These are phyloP conservation scores for Mycena citricolor DNA, from an alignment of 1,284 basidiomycete species.

Conservation along the genomic window DNA sequence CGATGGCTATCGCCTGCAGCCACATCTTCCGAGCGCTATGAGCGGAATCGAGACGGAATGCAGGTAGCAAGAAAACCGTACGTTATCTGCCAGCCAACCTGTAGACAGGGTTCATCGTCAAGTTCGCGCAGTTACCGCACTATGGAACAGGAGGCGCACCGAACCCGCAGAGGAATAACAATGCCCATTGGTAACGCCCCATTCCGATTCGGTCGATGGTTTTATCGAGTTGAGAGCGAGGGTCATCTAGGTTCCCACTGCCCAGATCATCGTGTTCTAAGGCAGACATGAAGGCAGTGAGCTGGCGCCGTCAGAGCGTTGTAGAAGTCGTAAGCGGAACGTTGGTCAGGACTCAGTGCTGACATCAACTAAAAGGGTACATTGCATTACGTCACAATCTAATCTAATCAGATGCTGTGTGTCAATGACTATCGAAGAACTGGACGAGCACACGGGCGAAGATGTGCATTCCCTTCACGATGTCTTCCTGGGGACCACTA, in stretches of 20 bases:
- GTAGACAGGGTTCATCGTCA: slow-evolving; percentile 7
- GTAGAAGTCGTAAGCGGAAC: too few species aligned
- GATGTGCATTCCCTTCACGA: slow-evolving; percentile 48
- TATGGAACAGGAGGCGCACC: too few species aligned
- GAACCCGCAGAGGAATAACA: slow-evolving; percentile 82
- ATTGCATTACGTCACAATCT: background rate
- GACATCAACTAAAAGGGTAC: too few species aligned
- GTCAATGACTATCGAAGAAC: slow-evolving; percentile 33
- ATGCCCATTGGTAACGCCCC: slow-evolving; percentile 83
- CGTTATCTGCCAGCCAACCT: slow-evolving; percentile 89
- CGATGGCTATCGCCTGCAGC: slow-evolving; percentile 87
- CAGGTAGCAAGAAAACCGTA: too few species aligned
- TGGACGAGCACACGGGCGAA: slow-evolving; percentile 39
- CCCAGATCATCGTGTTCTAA: too few species aligned
- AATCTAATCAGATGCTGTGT: too few species aligned
- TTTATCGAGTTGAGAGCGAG: slow-evolving; percentile 56
- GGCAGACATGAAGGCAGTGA: too few species aligned
- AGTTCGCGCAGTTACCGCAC: too few species aligned
- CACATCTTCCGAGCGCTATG: slow-evolving; percentile 66
- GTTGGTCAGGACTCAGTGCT: too few species aligned
- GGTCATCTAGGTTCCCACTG: too few species aligned
- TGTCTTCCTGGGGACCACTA: slow-evolving; percentile 48
- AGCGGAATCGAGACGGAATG: slow-evolving; percentile 10
- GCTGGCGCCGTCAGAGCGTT: too few species aligned
- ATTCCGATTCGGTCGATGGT: slow-evolving; percentile 90